These are phyloP conservation scores for Cucurbita ficifolia DNA, from an alignment of 306 rosid genomes.

Conservation along the genomic window DNA sequence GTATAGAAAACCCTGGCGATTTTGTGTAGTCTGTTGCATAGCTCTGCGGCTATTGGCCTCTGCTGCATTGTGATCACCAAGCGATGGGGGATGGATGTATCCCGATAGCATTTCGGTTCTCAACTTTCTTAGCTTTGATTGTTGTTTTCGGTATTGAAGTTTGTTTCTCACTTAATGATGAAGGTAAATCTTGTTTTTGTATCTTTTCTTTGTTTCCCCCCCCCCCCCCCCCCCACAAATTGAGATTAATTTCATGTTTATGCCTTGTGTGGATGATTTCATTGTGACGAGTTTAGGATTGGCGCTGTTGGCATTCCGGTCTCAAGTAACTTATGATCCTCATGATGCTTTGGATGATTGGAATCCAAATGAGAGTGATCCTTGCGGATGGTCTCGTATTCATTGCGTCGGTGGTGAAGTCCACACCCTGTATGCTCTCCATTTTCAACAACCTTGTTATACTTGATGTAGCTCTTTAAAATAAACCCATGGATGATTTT, in stretches of 20 bases:
- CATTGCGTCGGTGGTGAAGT: slow-evolving; percentile 44
- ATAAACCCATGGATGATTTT: no score
- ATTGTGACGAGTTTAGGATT: slow-evolving; percentile 34
- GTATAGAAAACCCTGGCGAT: slow-evolving; percentile 34
- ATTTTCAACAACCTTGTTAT: background rate
- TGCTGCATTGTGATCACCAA: slow-evolving; percentile 34
- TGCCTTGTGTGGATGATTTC: background rate
- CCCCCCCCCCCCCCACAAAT: background rate
- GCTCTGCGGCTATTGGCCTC: slow-evolving; percentile 23
- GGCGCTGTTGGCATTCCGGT: slow-evolving; percentile 44
- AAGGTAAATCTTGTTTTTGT: slow-evolving; percentile 32
- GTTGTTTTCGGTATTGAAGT: slow-evolving; percentile 19
- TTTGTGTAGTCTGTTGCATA: slow-evolving; percentile 22
- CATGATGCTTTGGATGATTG: slow-evolving; percentile 46
- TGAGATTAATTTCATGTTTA: background rate
- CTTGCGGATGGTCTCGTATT: slow-evolving; percentile 74
- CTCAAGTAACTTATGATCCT: slow-evolving; percentile 50
- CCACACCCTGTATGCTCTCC: slow-evolving; percentile 34
- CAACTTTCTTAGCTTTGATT: slow-evolving; percentile 34
- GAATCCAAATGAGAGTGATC: slow-evolving; percentile 44
- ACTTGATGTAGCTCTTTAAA: background rate
- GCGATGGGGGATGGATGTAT: slow-evolving; percentile 66
- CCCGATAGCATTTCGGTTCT: slow-evolving; percentile 38
- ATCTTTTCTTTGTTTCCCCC: background rate
- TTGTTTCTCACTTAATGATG: slow-evolving; percentile 55